Conservation (phyloP, 192 early-diverging fungal species). For the Backusella psychrophila region DNA sequence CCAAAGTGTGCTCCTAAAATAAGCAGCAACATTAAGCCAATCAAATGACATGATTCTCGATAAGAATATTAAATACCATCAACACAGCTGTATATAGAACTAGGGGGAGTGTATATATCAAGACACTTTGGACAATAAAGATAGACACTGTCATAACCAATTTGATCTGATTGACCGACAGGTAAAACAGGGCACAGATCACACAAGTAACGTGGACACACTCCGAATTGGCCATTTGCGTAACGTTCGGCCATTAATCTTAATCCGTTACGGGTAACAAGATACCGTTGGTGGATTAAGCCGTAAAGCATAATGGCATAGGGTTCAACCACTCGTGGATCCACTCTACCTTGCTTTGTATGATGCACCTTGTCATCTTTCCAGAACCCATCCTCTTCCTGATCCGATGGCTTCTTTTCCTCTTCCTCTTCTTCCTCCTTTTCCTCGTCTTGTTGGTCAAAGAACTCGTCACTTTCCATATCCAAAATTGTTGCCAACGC, state of each 20-base stretch:
- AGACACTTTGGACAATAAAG: conserved; percentile 77
- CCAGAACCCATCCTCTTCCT: conserved; percentile 28
- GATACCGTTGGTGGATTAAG: conserved; percentile 89
- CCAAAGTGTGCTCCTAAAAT: conserved; percentile 87
- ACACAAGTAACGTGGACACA: conserved; percentile 72
- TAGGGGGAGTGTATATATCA: conserved; percentile 74
- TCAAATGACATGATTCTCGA: conserved; percentile 15
- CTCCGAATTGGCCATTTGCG: conserved; percentile 69
- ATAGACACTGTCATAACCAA: conserved; percentile 69
- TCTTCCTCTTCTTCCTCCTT: background rate
- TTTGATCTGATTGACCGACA: conserved; percentile 64
- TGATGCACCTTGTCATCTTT: conserved; percentile 13
- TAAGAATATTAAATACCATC: conserved; percentile 49
- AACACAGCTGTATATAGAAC: conserved; percentile 60
- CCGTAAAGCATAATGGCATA: conserved; percentile 91
- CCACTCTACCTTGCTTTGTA: background rate
- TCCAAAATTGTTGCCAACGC: conserved; percentile 95
- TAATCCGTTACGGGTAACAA: conserved; percentile 84
- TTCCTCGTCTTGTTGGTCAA: conserved; percentile 15
- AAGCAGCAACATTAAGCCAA: conserved; percentile 1
- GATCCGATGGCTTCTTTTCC: background rate
- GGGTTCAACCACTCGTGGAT: conserved; percentile 56
- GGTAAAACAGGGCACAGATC: conserved; percentile 61
- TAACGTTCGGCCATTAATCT: conserved; percentile 82
- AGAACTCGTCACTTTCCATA: conserved; percentile 46